These are phyloP conservation scores for Thalassiosira hispida DNA, from an alignment of 352 stramenopile genomes.

Conservation along the genomic window DNA sequence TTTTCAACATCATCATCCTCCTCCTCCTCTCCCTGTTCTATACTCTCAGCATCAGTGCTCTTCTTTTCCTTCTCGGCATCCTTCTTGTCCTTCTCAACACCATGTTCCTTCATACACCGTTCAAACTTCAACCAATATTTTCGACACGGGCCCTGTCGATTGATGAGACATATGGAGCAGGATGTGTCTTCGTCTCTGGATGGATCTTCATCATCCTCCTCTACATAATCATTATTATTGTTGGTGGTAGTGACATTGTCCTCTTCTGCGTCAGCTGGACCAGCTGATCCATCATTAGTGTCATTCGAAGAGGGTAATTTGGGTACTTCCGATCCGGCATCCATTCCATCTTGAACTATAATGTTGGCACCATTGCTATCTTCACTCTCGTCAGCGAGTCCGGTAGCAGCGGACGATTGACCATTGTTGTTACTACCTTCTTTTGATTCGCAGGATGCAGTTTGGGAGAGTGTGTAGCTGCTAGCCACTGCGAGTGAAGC, in stretches of 20 bases:
- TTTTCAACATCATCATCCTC: background rate
- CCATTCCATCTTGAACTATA: conserved; percentile 22
- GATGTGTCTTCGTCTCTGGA: conserved; percentile 76
- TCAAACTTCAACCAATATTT: conserved; percentile 80
- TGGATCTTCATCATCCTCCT: conserved; percentile 60
- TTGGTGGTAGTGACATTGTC: conserved; percentile 3
- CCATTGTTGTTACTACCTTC: background rate
- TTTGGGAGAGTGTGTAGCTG: background rate
- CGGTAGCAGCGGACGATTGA: background rate
- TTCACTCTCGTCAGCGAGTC: conserved; percentile 16
- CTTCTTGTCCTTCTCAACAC: conserved; percentile 42
- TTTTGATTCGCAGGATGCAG: conserved; percentile 7
- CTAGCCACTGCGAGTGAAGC: conserved; percentile 1
- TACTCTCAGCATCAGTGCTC: conserved; percentile 15
- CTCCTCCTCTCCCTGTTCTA: conserved; percentile 6
- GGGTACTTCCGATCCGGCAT: conserved; percentile 19
- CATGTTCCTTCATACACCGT: conserved; percentile 79
- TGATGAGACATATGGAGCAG: conserved; percentile 80
- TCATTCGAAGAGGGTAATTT: background rate
- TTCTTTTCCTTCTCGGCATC: conserved; percentile 10
- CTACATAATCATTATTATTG: conserved; percentile 27
- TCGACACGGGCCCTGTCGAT: conserved; percentile 78
- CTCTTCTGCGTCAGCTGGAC: conserved; percentile 23
- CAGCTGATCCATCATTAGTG: background rate
- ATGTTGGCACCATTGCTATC: background rate